These are phyloP conservation scores for Phaeotremella skinneri DNA, from an alignment of 768 basidiomycete species.

Conservation along the genomic window DNA sequence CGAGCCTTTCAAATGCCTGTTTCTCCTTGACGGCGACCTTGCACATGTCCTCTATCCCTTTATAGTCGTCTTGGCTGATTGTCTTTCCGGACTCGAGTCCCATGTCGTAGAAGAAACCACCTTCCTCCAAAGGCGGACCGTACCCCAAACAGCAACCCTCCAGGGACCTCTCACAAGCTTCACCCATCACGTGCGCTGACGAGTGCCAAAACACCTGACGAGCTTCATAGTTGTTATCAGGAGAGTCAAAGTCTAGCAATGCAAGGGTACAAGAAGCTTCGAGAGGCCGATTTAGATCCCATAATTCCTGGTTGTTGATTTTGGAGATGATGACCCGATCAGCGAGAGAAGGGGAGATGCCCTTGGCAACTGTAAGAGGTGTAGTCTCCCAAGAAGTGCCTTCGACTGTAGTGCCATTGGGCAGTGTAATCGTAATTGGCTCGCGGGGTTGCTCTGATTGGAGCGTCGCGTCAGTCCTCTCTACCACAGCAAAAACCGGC, in stretches of 20 bases:
- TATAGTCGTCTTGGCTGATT: conserved; percentile 78
- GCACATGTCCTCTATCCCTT: conserved; percentile 79
- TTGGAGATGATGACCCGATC: conserved; percentile 92
- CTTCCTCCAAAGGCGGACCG: conserved; percentile 91
- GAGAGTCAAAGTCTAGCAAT: conserved; percentile 78
- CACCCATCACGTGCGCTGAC: conserved; percentile 95
- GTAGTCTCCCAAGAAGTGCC: conserved; percentile 92
- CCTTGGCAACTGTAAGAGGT: conserved; percentile 85
- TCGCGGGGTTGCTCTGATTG: conserved; percentile 74
- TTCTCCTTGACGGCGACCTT: conserved; percentile 91
- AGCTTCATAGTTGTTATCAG: conserved; percentile 57
- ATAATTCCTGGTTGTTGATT: conserved; percentile 64
- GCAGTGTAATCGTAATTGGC: conserved; percentile 77
- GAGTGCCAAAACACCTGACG: conserved; percentile 99
- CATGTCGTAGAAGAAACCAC: conserved; percentile 99
- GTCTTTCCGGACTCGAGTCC: conserved; percentile 58
- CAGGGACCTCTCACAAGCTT: conserved; percentile 87
- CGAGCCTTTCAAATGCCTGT: conserved; percentile 92
- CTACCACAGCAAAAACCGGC: conserved; percentile 9
- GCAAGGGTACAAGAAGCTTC: conserved; percentile 77
- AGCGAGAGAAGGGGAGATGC: conserved; percentile 78
- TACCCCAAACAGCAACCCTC: conserved; percentile 93
- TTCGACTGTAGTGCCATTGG: conserved; percentile 77
- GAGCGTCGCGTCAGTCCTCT: conserved; percentile 1
- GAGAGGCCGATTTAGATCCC: conserved; percentile 95